Evolutionary conservation across 2,329 filamentous ascomycete species (phyloP), one percentile per base, ranked within the genome.

Genomic region (Penicillium sp.): DNA sequence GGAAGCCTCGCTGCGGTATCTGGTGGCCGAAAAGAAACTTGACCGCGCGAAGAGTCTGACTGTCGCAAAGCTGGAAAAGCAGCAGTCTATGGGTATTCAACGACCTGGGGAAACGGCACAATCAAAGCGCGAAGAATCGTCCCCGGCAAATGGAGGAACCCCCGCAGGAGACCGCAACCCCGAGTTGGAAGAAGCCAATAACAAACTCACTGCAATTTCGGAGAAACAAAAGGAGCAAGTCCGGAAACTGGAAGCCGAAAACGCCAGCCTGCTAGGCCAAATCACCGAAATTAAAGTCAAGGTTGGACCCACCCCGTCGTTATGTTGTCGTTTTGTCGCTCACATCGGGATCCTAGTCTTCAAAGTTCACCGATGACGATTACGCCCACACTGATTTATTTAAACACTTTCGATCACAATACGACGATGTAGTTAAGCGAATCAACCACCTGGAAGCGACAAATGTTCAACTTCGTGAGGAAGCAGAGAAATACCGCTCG

Each of bases 11-110:
- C 81, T 96, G 58, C 86, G 94, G 63, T 97, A 96, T 70, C 91
- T 97, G 79, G 90, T 96, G 66, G 94, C 94, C 0, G 94, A 99
- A 74, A 96, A 96, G 79, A 94, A 92, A 73, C 81, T 97, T 52
- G 94, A 99, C 73, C 86, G 94, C 43, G 86, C 89, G 25, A 93
- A 91, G 75, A 99, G 94, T 71, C 79, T 87, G 17, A 92, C 96
- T 57, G 92, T 97, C 1, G 90, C 93, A 61, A 96, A 96, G 73
- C 77, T 99, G 59, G 94, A 97, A 73, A 89, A 91, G 68, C 91
- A 96, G 76, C 92, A 93, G 33, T 84, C 93, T 51, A 83, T 90
- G 58, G 88, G 88, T 57, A 85, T 84, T 15, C 75, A 77, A 43
- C 81, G 78, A 61, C 77, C 76, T 31, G 76, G 77, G 19, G 79